Percentiles rank a stretch among this genome's conserved stretches.
phyloP scores from a whole-genome alignment of 768 basidiomycete species.

The Trametes cubensis region DNA sequence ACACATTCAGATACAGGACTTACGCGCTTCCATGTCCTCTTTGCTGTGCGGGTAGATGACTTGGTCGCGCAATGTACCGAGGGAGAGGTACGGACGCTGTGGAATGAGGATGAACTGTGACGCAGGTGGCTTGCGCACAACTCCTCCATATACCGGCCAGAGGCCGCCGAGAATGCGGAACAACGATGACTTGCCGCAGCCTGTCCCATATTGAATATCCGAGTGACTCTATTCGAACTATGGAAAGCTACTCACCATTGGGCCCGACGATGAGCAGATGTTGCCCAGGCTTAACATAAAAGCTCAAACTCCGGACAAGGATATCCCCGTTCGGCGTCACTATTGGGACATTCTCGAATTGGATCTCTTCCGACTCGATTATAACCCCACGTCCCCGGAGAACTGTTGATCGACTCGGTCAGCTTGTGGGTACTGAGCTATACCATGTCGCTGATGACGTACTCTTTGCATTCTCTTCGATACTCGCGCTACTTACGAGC shows the following conservation, averaged over 20 bases:
- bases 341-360: slow-evolving; percentile 92
- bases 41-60: slow-evolving; percentile 92
- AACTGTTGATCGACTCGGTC: slow-evolving; percentile 48
- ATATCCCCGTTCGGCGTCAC: slow-evolving; percentile 96
- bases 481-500: slow-evolving; percentile 72
- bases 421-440: not conserved
- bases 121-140: slow-evolving; percentile 87
- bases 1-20: slow-evolving; percentile 33
- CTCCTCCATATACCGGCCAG: slow-evolving; percentile 89
- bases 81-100: slow-evolving; percentile 92
- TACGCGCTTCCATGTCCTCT: slow-evolving; percentile 76
- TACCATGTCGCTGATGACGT: slow-evolving; percentile 31
- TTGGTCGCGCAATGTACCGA: slow-evolving; percentile 94
- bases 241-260: slow-evolving; percentile 58
- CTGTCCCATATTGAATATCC: slow-evolving; percentile 36
- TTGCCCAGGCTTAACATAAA: slow-evolving; percentile 91
- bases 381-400: slow-evolving; percentile 77
- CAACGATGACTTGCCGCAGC: slow-evolving; percentile 86
- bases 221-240: not conserved
- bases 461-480: slow-evolving; percentile 79
- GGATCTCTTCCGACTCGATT: slow-evolving; percentile 84
- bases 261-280: slow-evolving; percentile 93
- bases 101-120: slow-evolving; percentile 93
- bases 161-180: slow-evolving; percentile 96
- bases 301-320: slow-evolving; percentile 80